phyloP scores from a whole-genome alignment of 768 basidiomycete genomes.

The Tremella yokohamensis region DNA sequence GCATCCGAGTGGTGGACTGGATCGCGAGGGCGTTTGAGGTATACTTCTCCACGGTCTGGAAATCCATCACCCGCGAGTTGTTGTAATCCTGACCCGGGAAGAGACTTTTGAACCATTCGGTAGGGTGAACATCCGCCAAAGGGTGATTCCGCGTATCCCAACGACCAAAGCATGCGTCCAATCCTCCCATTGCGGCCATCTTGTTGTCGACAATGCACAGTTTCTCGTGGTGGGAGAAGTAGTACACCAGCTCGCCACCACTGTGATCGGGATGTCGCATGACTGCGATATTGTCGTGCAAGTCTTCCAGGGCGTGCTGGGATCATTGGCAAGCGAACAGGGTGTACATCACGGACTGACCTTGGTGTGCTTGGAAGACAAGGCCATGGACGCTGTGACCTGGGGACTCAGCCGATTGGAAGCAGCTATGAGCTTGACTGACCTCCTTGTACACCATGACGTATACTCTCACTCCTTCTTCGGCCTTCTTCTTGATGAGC shows the following conservation, averaged over 20 bases:
- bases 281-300: constrained; percentile 82
- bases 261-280: constrained; percentile 56
- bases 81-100: constrained; percentile 72
- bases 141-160: constrained; percentile 87
- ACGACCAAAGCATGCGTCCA: constrained; percentile 93
- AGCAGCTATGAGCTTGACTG: neutral
- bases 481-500: constrained; percentile 78
- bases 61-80: constrained; percentile 54
- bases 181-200: constrained; percentile 62
- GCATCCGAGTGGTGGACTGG: constrained; percentile 47
- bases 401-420: constrained; percentile 31
- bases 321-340: constrained; percentile 8
- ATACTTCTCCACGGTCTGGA: constrained; percentile 64
- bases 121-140: constrained; percentile 86
- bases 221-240: constrained; percentile 50
- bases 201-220: constrained; percentile 49
- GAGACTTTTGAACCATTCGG: constrained; percentile 71
- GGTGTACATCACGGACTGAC: constrained; percentile 31
- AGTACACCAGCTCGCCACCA: constrained; percentile 45
- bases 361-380: constrained; percentile 84
- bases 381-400: constrained; percentile 86
- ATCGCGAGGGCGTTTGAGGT: constrained; percentile 49
- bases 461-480: constrained; percentile 86
- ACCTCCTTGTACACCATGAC: constrained; percentile 94
- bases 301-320: constrained; percentile 68